A percentile compares a stretch with the other conserved stretches of the same genome.
Conservation (phyloP, 1,284 basidiomycete species). For the Puccinia polysora region DNA sequence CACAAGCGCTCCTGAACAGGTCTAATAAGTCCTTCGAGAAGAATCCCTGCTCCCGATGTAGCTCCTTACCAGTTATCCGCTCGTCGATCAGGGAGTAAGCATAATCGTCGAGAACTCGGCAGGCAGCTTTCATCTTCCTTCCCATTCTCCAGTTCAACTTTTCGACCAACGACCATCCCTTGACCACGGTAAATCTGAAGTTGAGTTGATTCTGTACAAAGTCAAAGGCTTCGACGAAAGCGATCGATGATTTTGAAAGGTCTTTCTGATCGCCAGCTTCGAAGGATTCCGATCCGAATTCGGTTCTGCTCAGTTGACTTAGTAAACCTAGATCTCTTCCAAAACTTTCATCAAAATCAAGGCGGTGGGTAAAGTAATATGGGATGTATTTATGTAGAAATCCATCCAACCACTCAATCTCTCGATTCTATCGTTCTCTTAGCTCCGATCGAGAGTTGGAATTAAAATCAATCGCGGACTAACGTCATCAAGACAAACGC, state of each 20-base stretch:
- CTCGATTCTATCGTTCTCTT: too few relatives aligned
- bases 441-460: too few relatives aligned
- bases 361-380: too few relatives aligned
- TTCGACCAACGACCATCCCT: slow-evolving; percentile 10
- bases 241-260: background rate
- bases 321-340: background rate
- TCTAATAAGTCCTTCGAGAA: background rate
- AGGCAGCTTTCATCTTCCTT: background rate
- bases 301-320: too few relatives aligned
- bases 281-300: too few relatives aligned
- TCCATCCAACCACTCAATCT: too few relatives aligned
- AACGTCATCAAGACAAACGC: background rate
- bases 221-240: slow-evolving; percentile 16
- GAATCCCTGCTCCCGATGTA: background rate
- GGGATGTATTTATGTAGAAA: background rate
- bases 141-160: background rate
- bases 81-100: slow-evolving; percentile 13
- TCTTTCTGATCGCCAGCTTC: background rate
- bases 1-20: background rate
- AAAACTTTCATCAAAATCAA: slow-evolving; percentile 4
- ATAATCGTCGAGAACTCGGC: background rate
- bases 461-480: too few relatives aligned
- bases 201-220: slow-evolving; percentile 9
- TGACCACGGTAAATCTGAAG: background rate
- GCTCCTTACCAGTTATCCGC: background rate